These are phyloP conservation scores for Rubus parviflorus DNA, from an alignment of 306 rosid genomes.

Conservation along the genomic window DNA sequence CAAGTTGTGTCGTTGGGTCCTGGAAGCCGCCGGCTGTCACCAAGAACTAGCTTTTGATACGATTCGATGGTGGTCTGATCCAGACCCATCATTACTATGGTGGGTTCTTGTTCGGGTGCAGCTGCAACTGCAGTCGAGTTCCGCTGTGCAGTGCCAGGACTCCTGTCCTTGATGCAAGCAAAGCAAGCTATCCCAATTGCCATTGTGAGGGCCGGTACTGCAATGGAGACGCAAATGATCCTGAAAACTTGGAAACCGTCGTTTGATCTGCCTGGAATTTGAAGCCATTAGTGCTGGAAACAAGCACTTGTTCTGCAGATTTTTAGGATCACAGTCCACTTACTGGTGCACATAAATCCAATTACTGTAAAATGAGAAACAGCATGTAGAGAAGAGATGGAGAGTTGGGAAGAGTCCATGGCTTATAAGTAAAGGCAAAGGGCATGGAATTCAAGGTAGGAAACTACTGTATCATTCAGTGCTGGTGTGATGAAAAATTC, in stretches of 20 bases:
- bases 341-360: neutral
- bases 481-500: neutral
- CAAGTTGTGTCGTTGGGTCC: conserved; percentile 55
- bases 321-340: neutral
- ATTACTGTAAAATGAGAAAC: neutral
- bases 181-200: conserved; percentile 43
- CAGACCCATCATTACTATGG: conserved; percentile 36
- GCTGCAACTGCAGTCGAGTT: conserved; percentile 36
- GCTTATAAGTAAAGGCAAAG: neutral
- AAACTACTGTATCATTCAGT: neutral
- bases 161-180: conserved; percentile 33
- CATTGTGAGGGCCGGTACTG: conserved; percentile 42
- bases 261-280: conserved; percentile 36
- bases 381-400: neutral
- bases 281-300: conserved; percentile 19
- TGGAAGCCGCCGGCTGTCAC: conserved; percentile 65
- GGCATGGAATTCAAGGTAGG: neutral
- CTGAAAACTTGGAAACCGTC: conserved; percentile 35
- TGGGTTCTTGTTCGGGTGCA: conserved; percentile 20
- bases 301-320: neutral
- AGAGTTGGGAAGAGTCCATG: neutral
- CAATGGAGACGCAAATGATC: conserved; percentile 48
- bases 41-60: conserved; percentile 56
- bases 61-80: conserved; percentile 69
- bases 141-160: neutral